phyloP scores from a whole-genome alignment of 1,284 basidiomycete genomes.

The Flammula alnicola region DNA sequence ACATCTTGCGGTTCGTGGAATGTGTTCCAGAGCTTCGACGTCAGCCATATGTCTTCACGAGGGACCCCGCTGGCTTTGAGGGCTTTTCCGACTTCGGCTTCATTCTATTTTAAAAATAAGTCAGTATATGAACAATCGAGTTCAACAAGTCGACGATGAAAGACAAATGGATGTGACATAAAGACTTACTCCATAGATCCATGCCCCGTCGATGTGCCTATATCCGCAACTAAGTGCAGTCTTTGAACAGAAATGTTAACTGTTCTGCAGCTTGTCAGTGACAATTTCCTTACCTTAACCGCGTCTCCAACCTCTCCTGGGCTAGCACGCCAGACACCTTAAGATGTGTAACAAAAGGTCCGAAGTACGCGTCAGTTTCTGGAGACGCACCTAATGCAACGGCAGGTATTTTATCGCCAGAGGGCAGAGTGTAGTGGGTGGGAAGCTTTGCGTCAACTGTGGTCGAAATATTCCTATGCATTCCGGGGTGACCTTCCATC shows the following conservation, averaged over 20 bases:
- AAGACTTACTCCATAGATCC: conserved; percentile 59
- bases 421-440: conserved; percentile 56
- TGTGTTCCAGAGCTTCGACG: conserved; percentile 69
- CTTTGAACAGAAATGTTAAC: conserved; percentile 29
- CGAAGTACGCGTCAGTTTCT: neutral
- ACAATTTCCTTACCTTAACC: conserved; percentile 47
- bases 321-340: conserved; percentile 69
- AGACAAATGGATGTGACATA: too few species aligned
- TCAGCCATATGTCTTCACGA: conserved; percentile 73
- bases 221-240: conserved; percentile 65
- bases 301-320: conserved; percentile 60
- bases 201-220: conserved; percentile 79
- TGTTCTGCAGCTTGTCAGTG: neutral
- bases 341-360: neutral
- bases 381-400: conserved; percentile 55
- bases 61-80: conserved; percentile 60
- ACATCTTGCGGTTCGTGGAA: conserved; percentile 72
- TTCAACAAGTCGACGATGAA: too few species aligned
- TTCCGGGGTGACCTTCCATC: conserved; percentile 1
- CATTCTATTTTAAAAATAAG: conserved; percentile 56
- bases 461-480: conserved; percentile 11
- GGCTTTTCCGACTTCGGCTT: conserved; percentile 77
- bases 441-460: conserved; percentile 36
- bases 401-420: conserved; percentile 64
- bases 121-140: too few species aligned